Evolutionary conservation across 78 protist species (phyloP).

Genomic region (Tieghemostelium lacteum): DNA sequence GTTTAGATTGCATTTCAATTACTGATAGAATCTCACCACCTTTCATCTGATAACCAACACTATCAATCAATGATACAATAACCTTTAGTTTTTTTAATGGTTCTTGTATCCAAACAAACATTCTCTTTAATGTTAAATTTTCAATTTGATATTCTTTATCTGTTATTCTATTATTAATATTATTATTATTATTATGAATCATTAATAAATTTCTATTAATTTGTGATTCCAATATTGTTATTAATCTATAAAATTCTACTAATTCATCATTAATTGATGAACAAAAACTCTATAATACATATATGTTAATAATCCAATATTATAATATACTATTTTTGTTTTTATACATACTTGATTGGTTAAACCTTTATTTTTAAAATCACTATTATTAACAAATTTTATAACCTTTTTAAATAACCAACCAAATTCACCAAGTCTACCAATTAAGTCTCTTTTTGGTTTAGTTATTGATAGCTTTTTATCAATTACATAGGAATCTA

Average conservation of each 20-base stretch:
- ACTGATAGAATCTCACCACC: constrained; percentile 53
- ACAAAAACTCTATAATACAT: constrained; percentile 60
- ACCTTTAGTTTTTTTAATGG: constrained; percentile 41
- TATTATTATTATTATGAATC: not conserved
- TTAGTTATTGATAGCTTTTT: constrained; percentile 8
- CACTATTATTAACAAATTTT: constrained; percentile 7
- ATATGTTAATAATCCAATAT: not conserved
- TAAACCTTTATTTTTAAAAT: constrained; percentile 35
- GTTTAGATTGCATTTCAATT: constrained; percentile 26
- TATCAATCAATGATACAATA: constrained; percentile 32
- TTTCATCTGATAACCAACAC: not conserved
- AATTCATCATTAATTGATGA: constrained; percentile 68
- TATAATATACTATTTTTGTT: not conserved
- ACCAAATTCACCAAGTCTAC: constrained; percentile 63
- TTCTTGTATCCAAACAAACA: constrained; percentile 76
- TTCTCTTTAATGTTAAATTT: constrained; percentile 33
- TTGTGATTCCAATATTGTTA: constrained; percentile 54
- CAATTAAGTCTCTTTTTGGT: constrained; percentile 33
- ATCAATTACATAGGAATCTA: constrained; percentile 23
- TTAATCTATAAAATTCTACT: constrained; percentile 54
- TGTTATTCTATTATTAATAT: no score
- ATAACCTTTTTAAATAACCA: constrained; percentile 58
- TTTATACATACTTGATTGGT: constrained; percentile 44
- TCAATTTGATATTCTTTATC: not conserved
- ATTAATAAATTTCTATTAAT: constrained; percentile 12